Percentiles rank a stretch among this genome's conserved stretches.
Evolutionary conservation across 2,329 filamentous ascomycete genomes (phyloP).

Genomic region (Neocucurbitaria cava): DNA sequence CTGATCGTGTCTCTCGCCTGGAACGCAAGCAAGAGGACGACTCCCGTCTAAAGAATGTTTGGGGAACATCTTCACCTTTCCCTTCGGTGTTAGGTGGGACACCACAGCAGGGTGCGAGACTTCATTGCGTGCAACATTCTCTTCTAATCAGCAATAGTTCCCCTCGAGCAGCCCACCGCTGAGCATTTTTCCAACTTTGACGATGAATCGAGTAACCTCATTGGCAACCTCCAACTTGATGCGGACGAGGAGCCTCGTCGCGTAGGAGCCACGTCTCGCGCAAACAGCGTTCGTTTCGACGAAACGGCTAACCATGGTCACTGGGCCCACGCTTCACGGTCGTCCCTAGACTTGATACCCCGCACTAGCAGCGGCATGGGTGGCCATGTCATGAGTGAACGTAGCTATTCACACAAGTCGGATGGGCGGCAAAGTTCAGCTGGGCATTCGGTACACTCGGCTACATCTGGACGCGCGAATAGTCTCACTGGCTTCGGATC

Average conservation of each 20-base stretch:
- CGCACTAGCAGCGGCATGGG: slow-evolving; percentile 82
- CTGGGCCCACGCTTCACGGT: slow-evolving; percentile 82
- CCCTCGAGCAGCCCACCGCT: slow-evolving; percentile 77
- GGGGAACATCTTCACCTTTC: slow-evolving; percentile 85
- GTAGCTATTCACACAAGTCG: slow-evolving; percentile 91
- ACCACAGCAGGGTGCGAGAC: slow-evolving; percentile 78
- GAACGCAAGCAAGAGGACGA: slow-evolving; percentile 70
- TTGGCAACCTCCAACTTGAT: slow-evolving; percentile 84
- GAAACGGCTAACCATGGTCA: slow-evolving; percentile 92
- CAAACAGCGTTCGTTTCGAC: slow-evolving; percentile 97
- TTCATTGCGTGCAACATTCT: neutral
- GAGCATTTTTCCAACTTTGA: slow-evolving; percentile 92
- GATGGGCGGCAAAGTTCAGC: slow-evolving; percentile 93
- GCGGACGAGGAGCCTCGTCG: slow-evolving; percentile 85
- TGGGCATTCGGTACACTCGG: slow-evolving; percentile 81
- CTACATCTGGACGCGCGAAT: slow-evolving; percentile 80
- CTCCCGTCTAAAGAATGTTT: slow-evolving; percentile 78
- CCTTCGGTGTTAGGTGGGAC: slow-evolving; percentile 83
- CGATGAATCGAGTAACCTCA: slow-evolving; percentile 79
- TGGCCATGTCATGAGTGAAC: slow-evolving; percentile 82
- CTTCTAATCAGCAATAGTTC: slow-evolving; percentile 62
- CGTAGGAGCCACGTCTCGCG: slow-evolving; percentile 85
- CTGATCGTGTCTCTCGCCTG: slow-evolving; percentile 66
- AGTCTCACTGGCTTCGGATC: slow-evolving; percentile 73
- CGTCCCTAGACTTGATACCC: slow-evolving; percentile 82